Percentiles rank a stretch among this genome's conserved stretches.
phyloP scores from a whole-genome alignment of 2,329 filamentous ascomycete genomes.

The Mollisia scopiformis region DNA sequence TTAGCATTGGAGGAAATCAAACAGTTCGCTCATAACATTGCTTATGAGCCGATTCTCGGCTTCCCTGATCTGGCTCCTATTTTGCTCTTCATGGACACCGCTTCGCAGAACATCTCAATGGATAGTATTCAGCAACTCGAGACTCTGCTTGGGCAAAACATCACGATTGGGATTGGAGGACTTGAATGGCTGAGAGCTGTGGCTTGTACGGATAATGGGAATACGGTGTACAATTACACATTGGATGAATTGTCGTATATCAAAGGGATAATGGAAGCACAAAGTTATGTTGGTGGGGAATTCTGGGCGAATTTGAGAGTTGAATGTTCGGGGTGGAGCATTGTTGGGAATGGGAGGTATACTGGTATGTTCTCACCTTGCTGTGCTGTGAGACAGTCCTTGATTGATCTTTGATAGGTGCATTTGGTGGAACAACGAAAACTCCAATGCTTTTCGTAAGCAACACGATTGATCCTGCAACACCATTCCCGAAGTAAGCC shows the following conservation, averaged over 20 bases:
- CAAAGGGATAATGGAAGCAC: neutral
- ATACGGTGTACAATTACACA: neutral
- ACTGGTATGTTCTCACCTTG: constrained; percentile 16
- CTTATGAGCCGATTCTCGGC: neutral
- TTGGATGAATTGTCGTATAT: neutral
- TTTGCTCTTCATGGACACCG: neutral
- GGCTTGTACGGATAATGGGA: neutral
- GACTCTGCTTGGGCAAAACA: neutral
- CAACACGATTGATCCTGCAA: constrained; percentile 36
- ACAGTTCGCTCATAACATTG: neutral
- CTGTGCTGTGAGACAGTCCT: neutral
- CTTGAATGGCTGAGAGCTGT: neutral
- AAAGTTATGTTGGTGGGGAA: neutral
- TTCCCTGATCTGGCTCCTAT: neutral
- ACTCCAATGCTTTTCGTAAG: constrained; percentile 38
- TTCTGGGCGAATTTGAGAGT: neutral
- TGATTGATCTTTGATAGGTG: constrained; percentile 17
- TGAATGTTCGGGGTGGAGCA: neutral
- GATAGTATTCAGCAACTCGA: neutral
- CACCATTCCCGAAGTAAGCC: constrained; percentile 27
- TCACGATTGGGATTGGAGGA: neutral
- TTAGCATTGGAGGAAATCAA: constrained; percentile 8
- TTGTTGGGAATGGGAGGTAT: constrained; percentile 10
- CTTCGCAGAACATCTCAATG: neutral
- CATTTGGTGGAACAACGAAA: constrained; percentile 34